Evolutionary conservation across 164 flowering plant species (phyloP), one percentile per base, ranked within the genome.

Genomic region (Paratinospora sagittata): DNA sequence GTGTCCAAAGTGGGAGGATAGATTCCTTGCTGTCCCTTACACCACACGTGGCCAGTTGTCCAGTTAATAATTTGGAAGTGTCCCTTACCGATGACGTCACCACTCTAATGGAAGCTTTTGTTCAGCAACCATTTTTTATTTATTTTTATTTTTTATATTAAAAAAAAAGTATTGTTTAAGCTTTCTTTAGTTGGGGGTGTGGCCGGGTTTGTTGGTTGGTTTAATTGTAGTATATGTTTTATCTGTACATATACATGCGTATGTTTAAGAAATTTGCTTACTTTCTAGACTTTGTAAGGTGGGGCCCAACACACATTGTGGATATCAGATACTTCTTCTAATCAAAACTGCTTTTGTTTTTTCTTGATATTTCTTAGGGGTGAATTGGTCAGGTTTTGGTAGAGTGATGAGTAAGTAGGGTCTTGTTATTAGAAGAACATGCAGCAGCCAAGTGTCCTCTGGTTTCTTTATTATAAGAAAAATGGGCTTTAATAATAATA

Each of bases 11-110:
- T 55, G 61, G 34, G 34, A 55, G 61, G 61, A 55, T 55, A 16
- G 61, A 55, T 55, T 55, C 61, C 61, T 21, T 55, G 21, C 61
- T n/a, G 23, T 21, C 8, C 61, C 10, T 55, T 16, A 21, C 61
- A 55, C 61, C 61, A 19, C 24, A 55, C 61, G 61, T 55, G 61
- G 61, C 61, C 61, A 55, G 61, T 55, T 55, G 61, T n/a, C 61
- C 61, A 19, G 21, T 55, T 55, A 55, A 55, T 55, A n/a, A 55
- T 55, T 55, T 21, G 61, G 23, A 23, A 55, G 21, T n/a, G 61
- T 55, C 61, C 61, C 61, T 55, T n/a, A 55, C 9, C 17, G 61
- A 17, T 55, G 61, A 55, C 17, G 24, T 55, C 61, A 55, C 61
- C 61, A 2, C n/a, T 1, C 19, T 11, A 30, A 30, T 30, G 34